Evolutionary conservation across 2,329 filamentous ascomycete species (phyloP).

Genomic region (Penicillium sp.): DNA sequence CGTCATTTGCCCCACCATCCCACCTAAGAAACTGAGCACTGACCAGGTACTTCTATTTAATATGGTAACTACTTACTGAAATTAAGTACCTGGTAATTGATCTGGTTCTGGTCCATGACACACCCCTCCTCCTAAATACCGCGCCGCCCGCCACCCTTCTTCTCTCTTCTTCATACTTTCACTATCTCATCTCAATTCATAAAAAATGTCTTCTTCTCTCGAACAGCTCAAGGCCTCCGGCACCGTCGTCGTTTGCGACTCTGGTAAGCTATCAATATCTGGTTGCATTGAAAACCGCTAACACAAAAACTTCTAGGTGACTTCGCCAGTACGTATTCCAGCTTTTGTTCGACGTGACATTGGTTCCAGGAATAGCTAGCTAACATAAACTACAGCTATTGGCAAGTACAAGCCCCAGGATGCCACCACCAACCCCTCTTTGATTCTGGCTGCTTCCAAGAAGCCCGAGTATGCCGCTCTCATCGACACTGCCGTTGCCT

Average conservation of each 20-base stretch:
- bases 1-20: slow-evolving; percentile 28
- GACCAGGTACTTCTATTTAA: slow-evolving; percentile 11
- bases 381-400: slow-evolving; percentile 63
- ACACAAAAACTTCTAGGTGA: slow-evolving; percentile 55
- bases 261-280: slow-evolving; percentile 60
- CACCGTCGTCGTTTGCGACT: slow-evolving; percentile 97
- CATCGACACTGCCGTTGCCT: slow-evolving; percentile 79
- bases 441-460: slow-evolving; percentile 97
- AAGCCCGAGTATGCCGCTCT: slow-evolving; percentile 93
- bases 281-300: slow-evolving; percentile 17
- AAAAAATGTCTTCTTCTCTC: slow-evolving; percentile 76
- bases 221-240: slow-evolving; percentile 96
- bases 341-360: slow-evolving; percentile 11
- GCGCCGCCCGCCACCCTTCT: slow-evolving; percentile 18
- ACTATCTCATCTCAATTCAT: neutral
- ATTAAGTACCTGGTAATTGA: slow-evolving; percentile 13
- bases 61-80: slow-evolving; percentile 11
- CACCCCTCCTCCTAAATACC: slow-evolving; percentile 24
- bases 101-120: slow-evolving; percentile 15
- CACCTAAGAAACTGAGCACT: slow-evolving; percentile 11
- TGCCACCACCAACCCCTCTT: slow-evolving; percentile 98
- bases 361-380: neutral
- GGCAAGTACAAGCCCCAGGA: slow-evolving; percentile 99
- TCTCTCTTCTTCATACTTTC: slow-evolving; percentile 21
- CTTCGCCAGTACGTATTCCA: slow-evolving; percentile 66